These are phyloP conservation scores for Saururus chinensis DNA, from an alignment of 164 flowering plant genomes.

Conservation along the genomic window DNA sequence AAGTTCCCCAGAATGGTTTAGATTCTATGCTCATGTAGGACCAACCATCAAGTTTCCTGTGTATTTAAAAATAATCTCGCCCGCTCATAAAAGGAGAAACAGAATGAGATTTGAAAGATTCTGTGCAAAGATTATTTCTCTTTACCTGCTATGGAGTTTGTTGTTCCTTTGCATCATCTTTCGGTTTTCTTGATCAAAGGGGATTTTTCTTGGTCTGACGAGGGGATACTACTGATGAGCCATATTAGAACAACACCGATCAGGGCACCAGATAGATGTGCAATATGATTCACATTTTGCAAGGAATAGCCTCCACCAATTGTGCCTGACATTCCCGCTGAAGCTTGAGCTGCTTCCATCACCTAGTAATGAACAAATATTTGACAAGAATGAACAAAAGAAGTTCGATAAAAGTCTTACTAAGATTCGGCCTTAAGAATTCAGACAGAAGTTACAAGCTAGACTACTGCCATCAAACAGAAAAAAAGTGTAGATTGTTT, in stretches of 20 bases:
- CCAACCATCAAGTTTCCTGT: no score
- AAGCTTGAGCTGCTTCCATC: constrained; percentile 98
- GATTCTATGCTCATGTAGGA: no score
- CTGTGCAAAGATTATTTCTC: background rate
- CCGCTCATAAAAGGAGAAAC: no score
- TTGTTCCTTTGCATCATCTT: background rate
- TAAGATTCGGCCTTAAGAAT: background rate
- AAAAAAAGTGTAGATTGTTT: background rate
- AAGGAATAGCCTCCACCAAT: constrained; percentile 28
- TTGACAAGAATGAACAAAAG: background rate
- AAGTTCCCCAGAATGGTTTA: no score
- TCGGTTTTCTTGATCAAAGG: background rate
- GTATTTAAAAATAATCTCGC: no score
- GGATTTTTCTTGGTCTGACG: background rate
- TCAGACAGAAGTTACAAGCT: background rate
- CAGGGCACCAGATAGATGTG: constrained; percentile 95
- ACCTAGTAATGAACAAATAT: constrained; percentile 34
- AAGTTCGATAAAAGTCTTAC: background rate
- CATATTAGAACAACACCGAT: constrained; percentile 73
- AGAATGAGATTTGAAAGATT: background rate
- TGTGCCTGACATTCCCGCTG: constrained; percentile 51
- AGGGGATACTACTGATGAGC: constrained; percentile 43
- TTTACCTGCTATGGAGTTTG: background rate
- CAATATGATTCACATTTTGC: constrained; percentile 81
- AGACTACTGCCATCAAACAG: background rate